phyloP scores from a whole-genome alignment of 2,329 filamentous ascomycete species.

The Fusarium sp. region DNA sequence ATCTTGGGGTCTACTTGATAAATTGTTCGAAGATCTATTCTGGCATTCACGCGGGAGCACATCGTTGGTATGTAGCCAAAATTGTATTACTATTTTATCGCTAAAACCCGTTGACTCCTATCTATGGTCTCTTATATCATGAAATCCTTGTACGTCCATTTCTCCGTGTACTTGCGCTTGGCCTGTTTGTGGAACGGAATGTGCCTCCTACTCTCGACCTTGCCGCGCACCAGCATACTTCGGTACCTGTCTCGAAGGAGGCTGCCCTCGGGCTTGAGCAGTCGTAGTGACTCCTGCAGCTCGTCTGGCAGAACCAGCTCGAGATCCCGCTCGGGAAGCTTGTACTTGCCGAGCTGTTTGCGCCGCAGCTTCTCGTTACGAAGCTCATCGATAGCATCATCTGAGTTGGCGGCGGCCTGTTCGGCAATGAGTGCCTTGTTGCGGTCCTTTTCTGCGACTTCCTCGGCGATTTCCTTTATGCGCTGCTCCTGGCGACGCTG shows the following conservation, averaged over 20 bases:
- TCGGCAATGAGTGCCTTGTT: conserved; percentile 55
- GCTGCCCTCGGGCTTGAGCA: conserved; percentile 95
- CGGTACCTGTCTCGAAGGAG: conserved; percentile 90
- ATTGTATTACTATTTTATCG: conserved; percentile 34
- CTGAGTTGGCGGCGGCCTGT: conserved; percentile 50
- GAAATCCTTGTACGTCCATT: conserved; percentile 98
- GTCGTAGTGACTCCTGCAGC: conserved; percentile 79
- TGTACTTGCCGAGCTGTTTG: conserved; percentile 76
- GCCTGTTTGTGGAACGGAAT: conserved; percentile 84
- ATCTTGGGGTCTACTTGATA: neutral
- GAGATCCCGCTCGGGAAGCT: conserved; percentile 79
- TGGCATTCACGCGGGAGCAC: neutral
- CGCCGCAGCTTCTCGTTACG: conserved; percentile 73
- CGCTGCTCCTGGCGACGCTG: conserved; percentile 75
- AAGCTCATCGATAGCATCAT: conserved; percentile 63
- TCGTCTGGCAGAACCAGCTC: conserved; percentile 86
- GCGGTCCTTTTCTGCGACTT: conserved; percentile 66
- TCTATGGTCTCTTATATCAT: conserved; percentile 42
- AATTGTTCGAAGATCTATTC: conserved; percentile 1
- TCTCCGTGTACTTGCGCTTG: conserved; percentile 85
- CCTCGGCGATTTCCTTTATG: conserved; percentile 75
- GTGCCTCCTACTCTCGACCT: conserved; percentile 82
- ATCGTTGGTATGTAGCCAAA: conserved; percentile 22
- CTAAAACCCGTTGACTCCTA: conserved; percentile 23
- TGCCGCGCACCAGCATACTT: conserved; percentile 86